These are phyloP conservation scores for Neurospora intermedia DNA, from an alignment of 495 filamentous ascomycete genomes.

Conservation along the genomic window DNA sequence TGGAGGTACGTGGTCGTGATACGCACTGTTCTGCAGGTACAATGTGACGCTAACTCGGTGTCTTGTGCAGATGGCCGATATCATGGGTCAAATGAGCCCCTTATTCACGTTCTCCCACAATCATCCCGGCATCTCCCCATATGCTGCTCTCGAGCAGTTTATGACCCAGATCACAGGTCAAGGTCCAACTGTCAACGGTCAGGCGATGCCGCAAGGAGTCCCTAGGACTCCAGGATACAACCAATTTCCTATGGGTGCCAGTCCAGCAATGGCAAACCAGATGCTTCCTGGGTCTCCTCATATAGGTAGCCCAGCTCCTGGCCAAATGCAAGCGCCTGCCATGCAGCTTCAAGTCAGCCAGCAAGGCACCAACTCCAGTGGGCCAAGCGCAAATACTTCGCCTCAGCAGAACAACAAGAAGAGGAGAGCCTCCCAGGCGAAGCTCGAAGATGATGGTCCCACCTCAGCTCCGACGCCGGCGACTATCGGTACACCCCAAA, in stretches of 20 bases:
- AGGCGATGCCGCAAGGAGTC: constrained; percentile 26
- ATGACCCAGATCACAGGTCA: constrained; percentile 32
- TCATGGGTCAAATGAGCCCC: constrained; percentile 62
- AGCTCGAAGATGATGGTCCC: constrained; percentile 54
- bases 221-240: constrained; percentile 38
- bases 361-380: constrained; percentile 59
- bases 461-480: constrained; percentile 36
- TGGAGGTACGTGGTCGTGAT: constrained; percentile 45
- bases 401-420: constrained; percentile 72
- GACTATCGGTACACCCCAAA: constrained; percentile 28
- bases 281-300: constrained; percentile 51
- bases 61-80: constrained; percentile 51
- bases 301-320: constrained; percentile 45
- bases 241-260: constrained; percentile 43
- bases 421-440: constrained; percentile 64
- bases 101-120: constrained; percentile 51
- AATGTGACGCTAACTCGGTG: background rate
- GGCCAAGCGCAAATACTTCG: constrained; percentile 73
- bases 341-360: constrained; percentile 68
- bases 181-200: constrained; percentile 30
- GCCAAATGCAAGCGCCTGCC: constrained; percentile 48
- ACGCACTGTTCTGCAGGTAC: background rate
- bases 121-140: constrained; percentile 47
- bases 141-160: constrained; percentile 51
- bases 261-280: constrained; percentile 44